Evolutionary conservation across 768 basidiomycete genomes (phyloP).

Genomic region (Lactifluus echinatus): DNA sequence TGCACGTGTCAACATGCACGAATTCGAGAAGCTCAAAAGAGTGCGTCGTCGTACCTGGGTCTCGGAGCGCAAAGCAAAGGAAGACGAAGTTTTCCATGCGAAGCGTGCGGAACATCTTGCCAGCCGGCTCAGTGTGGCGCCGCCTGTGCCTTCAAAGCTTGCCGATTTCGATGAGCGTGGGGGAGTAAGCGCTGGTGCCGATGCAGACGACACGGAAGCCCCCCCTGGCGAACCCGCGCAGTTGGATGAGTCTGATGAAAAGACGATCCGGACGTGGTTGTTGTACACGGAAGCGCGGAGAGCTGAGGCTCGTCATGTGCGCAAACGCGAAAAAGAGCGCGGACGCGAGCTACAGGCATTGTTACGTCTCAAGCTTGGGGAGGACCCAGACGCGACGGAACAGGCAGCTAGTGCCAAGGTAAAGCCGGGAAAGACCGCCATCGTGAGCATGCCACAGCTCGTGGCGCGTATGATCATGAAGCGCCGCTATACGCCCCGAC

Average conservation of each 20-base stretch:
- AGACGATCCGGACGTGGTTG: slow-evolving; percentile 28
- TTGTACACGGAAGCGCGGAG: slow-evolving; percentile 21
- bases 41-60: slow-evolving; percentile 18
- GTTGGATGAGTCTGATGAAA: slow-evolving; percentile 16
- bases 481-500: slow-evolving; percentile 32
- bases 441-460: slow-evolving; percentile 33
- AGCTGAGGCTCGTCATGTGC: slow-evolving; percentile 36
- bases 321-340: slow-evolving; percentile 47
- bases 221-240: slow-evolving; percentile 30
- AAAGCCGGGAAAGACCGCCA: slow-evolving; percentile 10
- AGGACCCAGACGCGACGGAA: slow-evolving; percentile 20
- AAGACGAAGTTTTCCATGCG: slow-evolving; percentile 12
- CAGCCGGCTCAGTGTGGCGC: slow-evolving; percentile 14
- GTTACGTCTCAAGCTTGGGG: slow-evolving; percentile 45
- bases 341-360: slow-evolving; percentile 48
- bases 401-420: slow-evolving; percentile 22
- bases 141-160: slow-evolving; percentile 15
- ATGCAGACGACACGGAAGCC: slow-evolving; percentile 31
- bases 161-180: slow-evolving; percentile 26
- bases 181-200: slow-evolving; percentile 22
- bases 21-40: slow-evolving; percentile 15
- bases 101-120: slow-evolving; percentile 16
- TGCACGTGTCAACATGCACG: slow-evolving; percentile 6
- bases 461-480: slow-evolving; percentile 42
- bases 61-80: slow-evolving; percentile 20